These are phyloP conservation scores for Mrakia frigida DNA, from an alignment of 768 basidiomycete genomes.

Conservation along the genomic window DNA sequence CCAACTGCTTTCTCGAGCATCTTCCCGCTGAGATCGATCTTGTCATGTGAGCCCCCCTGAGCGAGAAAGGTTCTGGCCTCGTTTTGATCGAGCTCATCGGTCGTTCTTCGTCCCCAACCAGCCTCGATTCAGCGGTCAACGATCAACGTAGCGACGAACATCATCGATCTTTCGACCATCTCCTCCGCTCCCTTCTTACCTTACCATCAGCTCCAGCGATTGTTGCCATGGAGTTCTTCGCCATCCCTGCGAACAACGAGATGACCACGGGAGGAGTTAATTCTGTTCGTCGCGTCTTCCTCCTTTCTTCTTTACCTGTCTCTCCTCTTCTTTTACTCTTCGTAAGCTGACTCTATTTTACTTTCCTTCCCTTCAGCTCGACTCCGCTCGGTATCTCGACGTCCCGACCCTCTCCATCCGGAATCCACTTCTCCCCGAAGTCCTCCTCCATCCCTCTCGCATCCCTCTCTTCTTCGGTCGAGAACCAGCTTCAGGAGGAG, in stretches of 20 bases:
- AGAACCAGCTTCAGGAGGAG: neutral
- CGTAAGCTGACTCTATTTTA: neutral
- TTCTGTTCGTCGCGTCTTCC: too few relatives aligned
- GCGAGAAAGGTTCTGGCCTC: neutral
- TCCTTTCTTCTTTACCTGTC: neutral
- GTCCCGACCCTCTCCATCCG: neutral
- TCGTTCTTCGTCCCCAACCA: neutral
- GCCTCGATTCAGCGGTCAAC: neutral
- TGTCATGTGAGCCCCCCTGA: neutral
- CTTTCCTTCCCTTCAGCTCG: neutral
- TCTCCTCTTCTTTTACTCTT: too few relatives aligned
- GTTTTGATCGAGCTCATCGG: neutral
- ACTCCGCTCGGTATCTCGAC: neutral
- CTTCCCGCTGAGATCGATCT: neutral
- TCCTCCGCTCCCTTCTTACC: neutral
- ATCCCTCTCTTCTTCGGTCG: neutral
- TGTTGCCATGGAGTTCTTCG: neutral
- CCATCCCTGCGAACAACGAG: neutral
- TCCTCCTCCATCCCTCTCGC: neutral
- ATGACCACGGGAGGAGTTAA: neutral
- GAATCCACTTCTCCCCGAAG: neutral
- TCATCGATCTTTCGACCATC: neutral
- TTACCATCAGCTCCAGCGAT: neutral
- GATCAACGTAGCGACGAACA: neutral
- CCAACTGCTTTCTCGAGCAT: neutral